Evolutionary conservation across 805 yeast species (phyloP).

Genomic region (Suhomyces xylopsoci): DNA sequence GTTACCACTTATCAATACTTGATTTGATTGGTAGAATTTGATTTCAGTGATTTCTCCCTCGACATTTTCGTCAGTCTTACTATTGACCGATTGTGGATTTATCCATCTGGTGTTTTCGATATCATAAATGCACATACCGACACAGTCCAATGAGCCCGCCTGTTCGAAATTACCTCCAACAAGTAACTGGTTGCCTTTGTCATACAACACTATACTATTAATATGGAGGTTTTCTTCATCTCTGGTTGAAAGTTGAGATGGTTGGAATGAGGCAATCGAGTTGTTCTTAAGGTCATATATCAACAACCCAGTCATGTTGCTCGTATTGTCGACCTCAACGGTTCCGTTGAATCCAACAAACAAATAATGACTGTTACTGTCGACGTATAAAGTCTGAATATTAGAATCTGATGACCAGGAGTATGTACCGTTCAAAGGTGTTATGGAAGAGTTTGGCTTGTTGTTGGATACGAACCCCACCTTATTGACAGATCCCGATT

Average conservation of each 20-base stretch:
- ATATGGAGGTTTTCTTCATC: slow-evolving; percentile 36
- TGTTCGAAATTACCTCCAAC: slow-evolving; percentile 72
- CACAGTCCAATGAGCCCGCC: slow-evolving; percentile 58
- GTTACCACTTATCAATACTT: slow-evolving; percentile 51
- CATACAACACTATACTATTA: slow-evolving; percentile 35
- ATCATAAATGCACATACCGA: slow-evolving; percentile 65
- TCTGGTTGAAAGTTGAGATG: slow-evolving; percentile 43
- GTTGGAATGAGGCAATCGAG: slow-evolving; percentile 45
- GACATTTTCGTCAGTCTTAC: slow-evolving; percentile 19
- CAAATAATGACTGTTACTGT: slow-evolving; percentile 29
- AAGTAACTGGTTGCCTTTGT: slow-evolving; percentile 38
- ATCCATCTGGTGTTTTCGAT: slow-evolving; percentile 53
- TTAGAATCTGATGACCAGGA: slow-evolving; percentile 24
- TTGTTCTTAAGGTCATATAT: slow-evolving; percentile 48
- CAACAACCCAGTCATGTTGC: slow-evolving; percentile 43
- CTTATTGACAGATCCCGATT: slow-evolving; percentile 16
- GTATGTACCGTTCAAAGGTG: slow-evolving; percentile 20
- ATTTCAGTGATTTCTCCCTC: slow-evolving; percentile 55
- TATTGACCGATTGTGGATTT: slow-evolving; percentile 30
- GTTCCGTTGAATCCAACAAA: slow-evolving; percentile 48
- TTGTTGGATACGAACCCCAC: slow-evolving; percentile 28
- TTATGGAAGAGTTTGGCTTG: slow-evolving; percentile 8
- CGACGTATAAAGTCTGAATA: slow-evolving; percentile 35
- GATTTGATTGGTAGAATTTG: slow-evolving; percentile 39
- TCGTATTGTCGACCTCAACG: slow-evolving; percentile 18